Conservation (phyloP, 2,329 filamentous ascomycete species). For the Septoria petroselini region DNA sequence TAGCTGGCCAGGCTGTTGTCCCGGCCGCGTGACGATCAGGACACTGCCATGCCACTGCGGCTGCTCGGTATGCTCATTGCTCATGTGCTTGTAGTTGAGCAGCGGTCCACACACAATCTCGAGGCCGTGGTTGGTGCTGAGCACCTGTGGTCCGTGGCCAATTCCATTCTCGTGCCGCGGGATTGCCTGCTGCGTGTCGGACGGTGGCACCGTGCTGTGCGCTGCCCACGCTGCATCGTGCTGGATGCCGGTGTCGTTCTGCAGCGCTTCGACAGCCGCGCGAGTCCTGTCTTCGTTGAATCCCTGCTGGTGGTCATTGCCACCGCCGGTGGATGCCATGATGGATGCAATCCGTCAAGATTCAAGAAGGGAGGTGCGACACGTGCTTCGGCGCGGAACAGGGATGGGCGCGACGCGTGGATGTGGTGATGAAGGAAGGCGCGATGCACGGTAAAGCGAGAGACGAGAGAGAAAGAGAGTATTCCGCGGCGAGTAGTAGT, state of each 20-base stretch:
- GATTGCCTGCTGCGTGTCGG: constrained; percentile 17
- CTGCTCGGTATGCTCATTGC: constrained; percentile 47
- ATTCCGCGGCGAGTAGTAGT: no score
- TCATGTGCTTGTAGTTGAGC: constrained; percentile 74
- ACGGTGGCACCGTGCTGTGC: constrained; percentile 7
- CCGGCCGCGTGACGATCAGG: constrained; percentile 74
- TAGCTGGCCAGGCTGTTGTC: constrained; percentile 61
- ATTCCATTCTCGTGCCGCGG: constrained; percentile 36
- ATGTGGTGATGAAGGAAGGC: no score
- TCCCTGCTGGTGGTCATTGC: constrained; percentile 8
- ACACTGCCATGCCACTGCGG: constrained; percentile 79
- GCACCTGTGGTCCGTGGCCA: constrained; percentile 44
- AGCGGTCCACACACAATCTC: constrained; percentile 70
- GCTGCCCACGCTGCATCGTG: constrained; percentile 17
- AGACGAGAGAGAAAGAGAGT: no score
- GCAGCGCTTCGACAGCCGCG: constrained; percentile 14
- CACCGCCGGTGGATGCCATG: constrained; percentile 8
- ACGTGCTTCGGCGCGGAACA: no score
- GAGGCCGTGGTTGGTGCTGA: constrained; percentile 41
- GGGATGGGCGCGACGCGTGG: no score
- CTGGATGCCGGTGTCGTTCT: constrained; percentile 14
- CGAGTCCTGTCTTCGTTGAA: constrained; percentile 8
- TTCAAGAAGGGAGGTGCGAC: neutral
- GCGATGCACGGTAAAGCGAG: no score
- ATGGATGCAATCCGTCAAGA: neutral